Evolutionary conservation across 2,329 filamentous ascomycete genomes (phyloP).

Genomic region (Exutisphaerella laricina): DNA sequence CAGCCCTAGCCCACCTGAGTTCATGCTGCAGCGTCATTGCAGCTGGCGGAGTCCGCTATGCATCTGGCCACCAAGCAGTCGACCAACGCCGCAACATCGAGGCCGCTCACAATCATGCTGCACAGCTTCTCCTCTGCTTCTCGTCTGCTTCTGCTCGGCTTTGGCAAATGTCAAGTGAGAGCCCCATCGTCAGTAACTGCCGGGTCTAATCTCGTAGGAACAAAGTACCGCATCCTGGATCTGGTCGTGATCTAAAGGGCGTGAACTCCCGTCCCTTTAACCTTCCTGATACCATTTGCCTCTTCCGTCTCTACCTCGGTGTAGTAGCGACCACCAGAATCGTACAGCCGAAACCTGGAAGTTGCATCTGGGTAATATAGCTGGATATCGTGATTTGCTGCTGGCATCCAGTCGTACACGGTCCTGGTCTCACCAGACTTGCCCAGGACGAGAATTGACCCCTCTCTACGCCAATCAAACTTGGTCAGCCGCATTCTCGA

Average conservation of each 20-base stretch:
- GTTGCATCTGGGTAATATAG: conserved; percentile 35
- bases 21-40: not conserved
- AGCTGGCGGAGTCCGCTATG: too few species aligned
- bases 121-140: too few species aligned
- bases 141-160: too few species aligned
- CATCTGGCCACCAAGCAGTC: too few species aligned
- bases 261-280: conserved; percentile 10
- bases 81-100: too few species aligned
- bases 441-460: conserved; percentile 38
- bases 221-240: conserved; percentile 13
- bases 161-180: too few species aligned
- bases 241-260: conserved; percentile 9
- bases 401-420: conserved; percentile 37
- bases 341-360: conserved; percentile 34
- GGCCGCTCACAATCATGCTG: too few species aligned
- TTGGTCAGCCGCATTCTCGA: too few species aligned
- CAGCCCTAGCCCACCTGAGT: too few species aligned
- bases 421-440: conserved; percentile 33
- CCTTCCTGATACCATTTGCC: conserved; percentile 33
- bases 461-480: too few species aligned
- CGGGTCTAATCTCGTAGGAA: too few species aligned
- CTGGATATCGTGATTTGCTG: conserved; percentile 33
- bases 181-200: too few species aligned
- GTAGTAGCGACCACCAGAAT: conserved; percentile 30
- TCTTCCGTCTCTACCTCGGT: conserved; percentile 30